Base-by-base conservation (phyloP, 2,329 filamentous ascomycete species). In the Diaporthe sp. region DNA sequence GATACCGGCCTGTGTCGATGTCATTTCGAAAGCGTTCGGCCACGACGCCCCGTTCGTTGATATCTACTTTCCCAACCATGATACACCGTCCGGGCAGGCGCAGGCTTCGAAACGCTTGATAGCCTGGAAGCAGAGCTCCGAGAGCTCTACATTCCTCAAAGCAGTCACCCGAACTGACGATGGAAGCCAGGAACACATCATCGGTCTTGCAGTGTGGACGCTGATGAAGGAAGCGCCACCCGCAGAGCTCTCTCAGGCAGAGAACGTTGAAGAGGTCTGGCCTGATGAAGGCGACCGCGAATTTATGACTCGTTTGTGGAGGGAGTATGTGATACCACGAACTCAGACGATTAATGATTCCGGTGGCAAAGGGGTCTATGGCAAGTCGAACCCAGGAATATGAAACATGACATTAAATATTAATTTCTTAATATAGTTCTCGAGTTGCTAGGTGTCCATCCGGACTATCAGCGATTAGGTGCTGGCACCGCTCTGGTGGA, bases 401-500 rank as follows among this genome's bases (percentile, higher is more conserved):
- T n/a, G 19, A 0, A 67, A 25, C 1, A 50, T 1, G 6, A 35
- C 4, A 50, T 25, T 1, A 2, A 10, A 10, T 35, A 8, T 12
- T 67, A 35, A 67, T 10, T 35, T 13, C 1, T 12, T 13, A 25
- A 67, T 7, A n/a, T 35, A 67, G 61, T 50, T 42, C 61, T 67
- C 30, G 61, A 67, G 61, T 17, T 67, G 6, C 22, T 67, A 9
- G 61, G 30, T 7, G 61, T 67, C 38, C 61, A 67, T 38, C 61
- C 61, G 25, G 22, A 25, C 8, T 35, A 38, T 35, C 61, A 35
- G 19, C 61, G 61, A 25, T 25, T 67, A 15, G 61, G 61, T 2
- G 61, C 61, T 8, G 61, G 61, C 61, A 50, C 22, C 28, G 61
- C 42, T 67, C 61, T 67, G 3, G 61, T 67, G 6, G 30, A 67